A percentile compares a stretch with the other conserved stretches of the same genome.
Conservation (phyloP, 148 eudicot species). For the Spergularia bocconei region DNA sequence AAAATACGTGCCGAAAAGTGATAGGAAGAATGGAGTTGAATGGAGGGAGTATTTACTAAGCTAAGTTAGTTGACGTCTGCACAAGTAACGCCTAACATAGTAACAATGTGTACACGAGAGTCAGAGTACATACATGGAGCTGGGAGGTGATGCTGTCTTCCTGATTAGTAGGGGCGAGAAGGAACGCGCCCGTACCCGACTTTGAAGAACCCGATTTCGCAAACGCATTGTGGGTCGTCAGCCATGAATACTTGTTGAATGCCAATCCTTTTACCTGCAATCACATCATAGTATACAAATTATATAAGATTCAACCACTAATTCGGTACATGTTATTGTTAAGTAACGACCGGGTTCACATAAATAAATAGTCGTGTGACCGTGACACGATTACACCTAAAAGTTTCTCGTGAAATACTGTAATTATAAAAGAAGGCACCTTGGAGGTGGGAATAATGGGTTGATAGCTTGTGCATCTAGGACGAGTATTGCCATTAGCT, state of each 20-base stretch:
- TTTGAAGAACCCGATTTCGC: constrained; percentile 49
- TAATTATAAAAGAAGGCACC: constrained; percentile 25
- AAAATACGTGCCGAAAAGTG: too few species aligned
- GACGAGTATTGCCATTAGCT: constrained; percentile 74
- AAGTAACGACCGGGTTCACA: too few species aligned
- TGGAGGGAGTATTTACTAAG: too few species aligned
- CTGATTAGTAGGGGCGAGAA: constrained; percentile 75
- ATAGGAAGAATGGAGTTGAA: too few species aligned
- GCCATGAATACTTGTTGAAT: constrained; percentile 78
- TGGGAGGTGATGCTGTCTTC: constrained; percentile 72
- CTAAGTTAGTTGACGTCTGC: background rate
- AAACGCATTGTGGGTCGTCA: constrained; percentile 82
- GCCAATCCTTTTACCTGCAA: constrained; percentile 67
- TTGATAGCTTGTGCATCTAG: constrained; percentile 68
- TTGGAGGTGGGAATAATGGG: constrained; percentile 64
- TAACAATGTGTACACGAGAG: background rate
- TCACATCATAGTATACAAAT: too few species aligned
- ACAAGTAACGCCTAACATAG: background rate
- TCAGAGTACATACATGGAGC: constrained; percentile 48
- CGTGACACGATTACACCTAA: too few species aligned
- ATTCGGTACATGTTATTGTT: too few species aligned
- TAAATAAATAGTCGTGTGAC: too few species aligned
- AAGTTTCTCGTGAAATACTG: too few species aligned
- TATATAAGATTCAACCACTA: too few species aligned
- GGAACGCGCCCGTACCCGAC: constrained; percentile 52